Base-by-base conservation (phyloP, 2,329 filamentous ascomycete species). In the Diaporthe humulicola region DNA sequence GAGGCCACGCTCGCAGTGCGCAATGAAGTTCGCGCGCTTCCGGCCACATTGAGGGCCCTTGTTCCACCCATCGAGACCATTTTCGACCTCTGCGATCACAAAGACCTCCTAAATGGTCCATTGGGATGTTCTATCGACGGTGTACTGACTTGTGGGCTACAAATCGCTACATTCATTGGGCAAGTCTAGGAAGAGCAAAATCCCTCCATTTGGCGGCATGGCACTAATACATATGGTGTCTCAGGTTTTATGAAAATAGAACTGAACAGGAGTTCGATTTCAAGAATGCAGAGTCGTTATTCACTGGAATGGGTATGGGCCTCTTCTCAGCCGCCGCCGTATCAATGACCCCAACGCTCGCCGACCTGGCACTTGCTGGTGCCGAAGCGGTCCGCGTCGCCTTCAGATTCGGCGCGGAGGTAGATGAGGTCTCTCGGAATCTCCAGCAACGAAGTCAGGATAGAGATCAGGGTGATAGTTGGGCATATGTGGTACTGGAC, bases 51-150 rank as follows among this genome's bases (percentile, higher is more conserved):
- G 19, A 81, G 76, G 66, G 56, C 4, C 73, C 5, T 67, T 82
- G 10, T 75, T 87, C 30, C 83, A 3, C 77, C 82, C 0, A 86
- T 87, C 64, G 81, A 86, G 66, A 82, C 78, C 4, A 75, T 88
- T 12, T 77, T 85, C 1, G 77, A 78, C 66, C 81, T 83, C 45
- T 81, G 77, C 1, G 82, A 85, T n/a, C 42, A 81, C 48, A 54
- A 77, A 5, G 78, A 82, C 3, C 81, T 88, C 3, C 84, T 85
- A 1, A 78, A 83, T 17, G 84, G 87, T 1, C 80, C 78, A 9
- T 78, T 89, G 10, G 81, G 84, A 50, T 87, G 83, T 0, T 79
- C 87, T 5, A 78, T 89, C 5, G 86, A 89, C 45, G 84, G 87
- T 2, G 80, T 85, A 10, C 77, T 88, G 1, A 82, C 89, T 2